phyloP scores from a whole-genome alignment of 495 filamentous ascomycete genomes.

The Lasiosphaeris hirsuta region DNA sequence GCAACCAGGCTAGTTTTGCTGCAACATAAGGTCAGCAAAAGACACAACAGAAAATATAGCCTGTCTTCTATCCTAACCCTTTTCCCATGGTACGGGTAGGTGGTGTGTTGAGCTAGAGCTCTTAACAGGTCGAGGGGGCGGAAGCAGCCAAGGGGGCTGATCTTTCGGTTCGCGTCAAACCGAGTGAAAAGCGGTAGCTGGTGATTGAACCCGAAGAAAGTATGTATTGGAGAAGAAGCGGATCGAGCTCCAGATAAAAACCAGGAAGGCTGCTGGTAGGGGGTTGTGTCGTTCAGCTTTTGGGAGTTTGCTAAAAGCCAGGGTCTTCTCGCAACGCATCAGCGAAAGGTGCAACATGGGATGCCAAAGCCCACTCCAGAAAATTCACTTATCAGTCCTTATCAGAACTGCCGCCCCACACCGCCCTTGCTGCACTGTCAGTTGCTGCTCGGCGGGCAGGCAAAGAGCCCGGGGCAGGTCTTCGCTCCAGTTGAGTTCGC shows the following conservation, averaged over 20 bases:
- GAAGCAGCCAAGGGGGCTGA: background rate
- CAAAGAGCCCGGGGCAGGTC: slow-evolving; percentile 13
- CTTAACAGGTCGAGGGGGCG: background rate
- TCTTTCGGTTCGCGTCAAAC: background rate
- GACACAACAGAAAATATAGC: background rate
- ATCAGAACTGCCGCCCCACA: slow-evolving; percentile 26
- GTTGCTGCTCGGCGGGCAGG: slow-evolving; percentile 22
- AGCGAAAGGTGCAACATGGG: slow-evolving; percentile 8
- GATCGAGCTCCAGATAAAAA: background rate
- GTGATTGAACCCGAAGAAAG: background rate
- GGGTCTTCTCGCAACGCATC: background rate
- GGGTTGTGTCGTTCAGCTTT: background rate
- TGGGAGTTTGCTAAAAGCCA: background rate
- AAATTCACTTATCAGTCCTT: slow-evolving; percentile 37
- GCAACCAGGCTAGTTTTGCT: slow-evolving; percentile 36
- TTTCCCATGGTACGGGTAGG: slow-evolving; percentile 23
- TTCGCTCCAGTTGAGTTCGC: slow-evolving; percentile 14
- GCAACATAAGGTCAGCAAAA: slow-evolving; percentile 1
- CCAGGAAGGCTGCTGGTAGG: too few relatives aligned
- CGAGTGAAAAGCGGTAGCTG: background rate
- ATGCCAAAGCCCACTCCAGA: slow-evolving; percentile 11
- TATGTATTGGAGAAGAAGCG: background rate
- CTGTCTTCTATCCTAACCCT: slow-evolving; percentile 13
- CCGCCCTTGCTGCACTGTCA: slow-evolving; percentile 20
- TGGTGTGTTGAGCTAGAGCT: background rate